These are phyloP conservation scores for Pseudogymnoascus sp. DNA, from an alignment of 2,329 filamentous ascomycete species.

Conservation along the genomic window DNA sequence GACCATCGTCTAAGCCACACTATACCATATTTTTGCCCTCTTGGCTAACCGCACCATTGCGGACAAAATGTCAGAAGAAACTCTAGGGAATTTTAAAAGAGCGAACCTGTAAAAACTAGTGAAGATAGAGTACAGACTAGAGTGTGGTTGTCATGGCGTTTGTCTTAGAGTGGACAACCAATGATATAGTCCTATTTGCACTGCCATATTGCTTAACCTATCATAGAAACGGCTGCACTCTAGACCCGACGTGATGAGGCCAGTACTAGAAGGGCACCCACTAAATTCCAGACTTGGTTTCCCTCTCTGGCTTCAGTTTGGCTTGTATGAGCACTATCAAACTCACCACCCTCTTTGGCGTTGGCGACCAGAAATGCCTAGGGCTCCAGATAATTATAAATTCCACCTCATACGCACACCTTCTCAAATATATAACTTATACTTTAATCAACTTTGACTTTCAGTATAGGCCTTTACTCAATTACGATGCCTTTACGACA, in stretches of 20 bases:
- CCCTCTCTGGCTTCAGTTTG: background rate
- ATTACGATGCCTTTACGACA: background rate
- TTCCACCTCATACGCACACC: background rate
- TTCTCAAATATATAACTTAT: background rate
- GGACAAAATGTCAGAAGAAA: background rate
- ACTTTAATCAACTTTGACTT: background rate
- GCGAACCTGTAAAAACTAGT: background rate
- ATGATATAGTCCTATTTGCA: background rate
- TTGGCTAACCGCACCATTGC: background rate
- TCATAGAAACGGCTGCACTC: background rate
- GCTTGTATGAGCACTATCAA: background rate
- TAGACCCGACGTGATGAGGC: background rate
- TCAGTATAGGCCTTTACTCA: background rate
- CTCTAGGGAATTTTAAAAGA: background rate
- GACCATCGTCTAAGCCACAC: background rate
- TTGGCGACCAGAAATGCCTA: background rate
- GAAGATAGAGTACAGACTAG: background rate
- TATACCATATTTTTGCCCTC: background rate
- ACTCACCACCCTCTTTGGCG: background rate
- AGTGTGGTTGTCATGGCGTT: background rate
- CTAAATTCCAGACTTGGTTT: background rate
- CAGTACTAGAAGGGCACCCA: background rate
- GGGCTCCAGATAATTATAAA: background rate
- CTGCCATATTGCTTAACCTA: background rate
- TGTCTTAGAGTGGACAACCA: background rate